Evolutionary conservation across 2,329 filamentous ascomycete species (phyloP).

Genomic region (Dothideomycetes sp.): DNA sequence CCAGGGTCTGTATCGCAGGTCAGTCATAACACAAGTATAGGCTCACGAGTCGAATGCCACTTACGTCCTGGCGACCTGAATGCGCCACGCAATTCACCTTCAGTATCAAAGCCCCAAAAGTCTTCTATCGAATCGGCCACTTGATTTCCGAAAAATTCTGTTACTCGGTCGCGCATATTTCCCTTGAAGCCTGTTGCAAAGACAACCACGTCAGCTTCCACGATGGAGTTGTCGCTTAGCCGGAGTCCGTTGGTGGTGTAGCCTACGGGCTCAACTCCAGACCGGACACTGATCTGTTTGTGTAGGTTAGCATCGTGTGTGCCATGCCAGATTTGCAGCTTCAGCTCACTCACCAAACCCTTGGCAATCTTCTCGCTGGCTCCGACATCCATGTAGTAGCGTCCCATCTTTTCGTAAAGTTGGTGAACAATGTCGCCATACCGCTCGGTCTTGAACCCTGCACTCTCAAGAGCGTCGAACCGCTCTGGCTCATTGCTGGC

Average conservation of each 20-base stretch:
- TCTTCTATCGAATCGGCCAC: conserved; percentile 30
- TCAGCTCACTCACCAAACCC: background rate
- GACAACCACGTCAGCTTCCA: conserved; percentile 36
- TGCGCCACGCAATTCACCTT: conserved; percentile 36
- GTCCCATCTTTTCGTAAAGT: background rate
- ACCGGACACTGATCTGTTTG: conserved; percentile 14
- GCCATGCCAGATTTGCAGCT: background rate
- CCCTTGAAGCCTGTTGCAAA: conserved; percentile 35
- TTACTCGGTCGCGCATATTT: conserved; percentile 29
- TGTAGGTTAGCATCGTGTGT: background rate
- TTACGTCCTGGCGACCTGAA: conserved; percentile 28
- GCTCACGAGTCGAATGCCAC: conserved; percentile 12
- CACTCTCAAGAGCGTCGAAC: conserved; percentile 21
- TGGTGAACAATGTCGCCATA: background rate
- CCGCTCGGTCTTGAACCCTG: conserved; percentile 13
- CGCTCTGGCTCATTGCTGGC: conserved; percentile 15
- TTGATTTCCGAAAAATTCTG: conserved; percentile 28
- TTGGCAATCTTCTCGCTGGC: background rate
- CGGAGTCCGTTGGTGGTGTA: conserved; percentile 29
- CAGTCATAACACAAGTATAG: background rate
- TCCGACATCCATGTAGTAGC: background rate
- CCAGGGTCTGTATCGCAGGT: background rate
- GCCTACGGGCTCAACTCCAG: conserved; percentile 5
- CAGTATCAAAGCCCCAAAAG: conserved; percentile 34
- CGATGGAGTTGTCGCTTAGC: conserved; percentile 31